phyloP scores from a whole-genome alignment of 2,329 filamentous ascomycete species.

The Rhinocladiella mackenziei region DNA sequence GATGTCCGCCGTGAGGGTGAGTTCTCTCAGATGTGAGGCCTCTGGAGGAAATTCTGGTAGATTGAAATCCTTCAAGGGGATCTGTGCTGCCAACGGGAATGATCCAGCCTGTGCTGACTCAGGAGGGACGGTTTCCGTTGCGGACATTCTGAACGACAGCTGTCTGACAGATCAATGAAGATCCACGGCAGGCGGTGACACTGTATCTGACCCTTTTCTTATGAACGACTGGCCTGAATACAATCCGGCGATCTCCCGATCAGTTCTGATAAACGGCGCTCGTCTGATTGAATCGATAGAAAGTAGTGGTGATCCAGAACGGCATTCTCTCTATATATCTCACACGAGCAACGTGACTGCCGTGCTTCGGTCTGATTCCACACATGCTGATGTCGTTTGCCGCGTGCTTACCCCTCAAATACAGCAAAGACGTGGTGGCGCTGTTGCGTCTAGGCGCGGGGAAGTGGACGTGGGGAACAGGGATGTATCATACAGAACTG shows the following conservation, averaged over 20 bases:
- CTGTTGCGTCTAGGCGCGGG: constrained; percentile 12
- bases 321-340: no score
- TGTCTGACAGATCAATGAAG: no score
- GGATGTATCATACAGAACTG: background rate
- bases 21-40: constrained; percentile 41
- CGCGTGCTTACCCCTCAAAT: constrained; percentile 16
- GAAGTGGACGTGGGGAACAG: constrained; percentile 5
- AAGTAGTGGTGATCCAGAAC: no score
- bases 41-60: constrained; percentile 45
- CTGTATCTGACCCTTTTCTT: no score
- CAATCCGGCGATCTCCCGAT: no score
- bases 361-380: constrained; percentile 17
- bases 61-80: constrained; percentile 45
- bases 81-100: constrained; percentile 43
- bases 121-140: background rate
- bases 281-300: no score
- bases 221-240: no score
- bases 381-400: background rate
- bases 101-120: constrained; percentile 3
- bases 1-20: constrained; percentile 50
- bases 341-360: no score
- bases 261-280: no score
- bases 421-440: no score
- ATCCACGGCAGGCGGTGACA: no score
- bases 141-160: no score